A percentile compares a stretch with the other conserved stretches of the same genome.
These are phyloP conservation scores for Colletotrichum tropicale DNA, from an alignment of 2,329 filamentous ascomycete genomes.

Conservation along the genomic window DNA sequence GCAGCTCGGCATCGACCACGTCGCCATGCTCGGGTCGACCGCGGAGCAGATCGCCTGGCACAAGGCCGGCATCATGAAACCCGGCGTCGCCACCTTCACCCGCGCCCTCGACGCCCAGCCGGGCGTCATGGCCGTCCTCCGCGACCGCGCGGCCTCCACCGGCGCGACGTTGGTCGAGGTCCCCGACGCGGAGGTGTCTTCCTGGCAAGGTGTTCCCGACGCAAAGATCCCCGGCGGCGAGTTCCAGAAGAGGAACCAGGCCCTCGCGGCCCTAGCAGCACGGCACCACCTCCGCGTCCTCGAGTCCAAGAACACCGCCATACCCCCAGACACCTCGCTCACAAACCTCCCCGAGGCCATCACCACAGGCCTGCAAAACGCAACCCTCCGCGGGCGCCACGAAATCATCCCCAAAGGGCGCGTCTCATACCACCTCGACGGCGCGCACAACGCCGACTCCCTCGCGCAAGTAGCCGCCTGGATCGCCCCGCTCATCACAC, in stretches of 20 bases:
- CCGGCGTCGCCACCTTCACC: slow-evolving; percentile 55
- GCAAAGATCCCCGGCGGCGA: slow-evolving; percentile 54
- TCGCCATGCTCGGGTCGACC: slow-evolving; percentile 65
- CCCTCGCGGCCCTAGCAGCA: slow-evolving; percentile 53
- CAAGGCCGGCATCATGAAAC: slow-evolving; percentile 75
- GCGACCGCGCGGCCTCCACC: slow-evolving; percentile 57
- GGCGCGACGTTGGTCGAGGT: slow-evolving; percentile 44
- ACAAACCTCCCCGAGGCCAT: slow-evolving; percentile 64
- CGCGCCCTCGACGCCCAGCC: slow-evolving; percentile 28
- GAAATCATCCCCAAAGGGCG: slow-evolving; percentile 58
- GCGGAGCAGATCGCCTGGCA: slow-evolving; percentile 75
- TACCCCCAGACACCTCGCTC: slow-evolving; percentile 37
- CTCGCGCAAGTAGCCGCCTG: slow-evolving; percentile 81
- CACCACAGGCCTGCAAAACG: slow-evolving; percentile 73
- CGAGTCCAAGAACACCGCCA: slow-evolving; percentile 42
- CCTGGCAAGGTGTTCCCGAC: slow-evolving; percentile 30
- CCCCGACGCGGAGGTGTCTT: background rate
- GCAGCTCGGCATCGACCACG: slow-evolving; percentile 73
- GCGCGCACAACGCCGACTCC: slow-evolving; percentile 91
- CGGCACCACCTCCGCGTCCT: slow-evolving; percentile 22
- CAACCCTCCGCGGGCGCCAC: slow-evolving; percentile 82
- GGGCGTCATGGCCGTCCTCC: slow-evolving; percentile 50
- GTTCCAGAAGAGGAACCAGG: slow-evolving; percentile 66
- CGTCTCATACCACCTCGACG: slow-evolving; percentile 87
- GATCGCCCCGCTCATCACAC: slow-evolving; percentile 62